Conservation (phyloP, 2,329 filamentous ascomycete species). For the Cladosporium austrohemisphaericum region DNA sequence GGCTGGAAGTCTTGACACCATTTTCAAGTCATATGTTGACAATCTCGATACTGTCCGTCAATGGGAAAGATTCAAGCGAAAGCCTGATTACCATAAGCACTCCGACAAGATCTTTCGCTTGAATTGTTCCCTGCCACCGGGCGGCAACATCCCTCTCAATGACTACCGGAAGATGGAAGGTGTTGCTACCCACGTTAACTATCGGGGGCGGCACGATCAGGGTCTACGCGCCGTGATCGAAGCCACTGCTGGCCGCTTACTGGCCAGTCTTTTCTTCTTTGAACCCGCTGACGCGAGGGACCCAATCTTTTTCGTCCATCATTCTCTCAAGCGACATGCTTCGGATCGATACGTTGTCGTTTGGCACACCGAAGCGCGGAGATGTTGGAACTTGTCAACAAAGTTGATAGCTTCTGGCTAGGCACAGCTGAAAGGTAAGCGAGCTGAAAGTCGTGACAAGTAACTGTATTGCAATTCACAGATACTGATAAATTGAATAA, state of each 20-base stretch:
- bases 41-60: slow-evolving; percentile 28
- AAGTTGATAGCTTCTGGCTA: slow-evolving; percentile 20
- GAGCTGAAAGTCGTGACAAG: background rate
- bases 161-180: slow-evolving; percentile 31
- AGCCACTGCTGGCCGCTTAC: slow-evolving; percentile 30
- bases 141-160: slow-evolving; percentile 17
- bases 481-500: background rate
- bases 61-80: background rate
- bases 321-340: slow-evolving; percentile 30
- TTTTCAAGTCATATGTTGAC: slow-evolving; percentile 26
- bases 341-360: slow-evolving; percentile 30
- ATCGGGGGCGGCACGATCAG: slow-evolving; percentile 17
- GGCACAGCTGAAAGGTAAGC: background rate
- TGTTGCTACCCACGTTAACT: slow-evolving; percentile 25
- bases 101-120: background rate
- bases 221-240: slow-evolving; percentile 4
- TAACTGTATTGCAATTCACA: background rate
- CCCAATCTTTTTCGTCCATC: slow-evolving; percentile 28
- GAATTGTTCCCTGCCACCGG: background rate
- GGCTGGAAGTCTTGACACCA: background rate
- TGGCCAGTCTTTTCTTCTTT: slow-evolving; percentile 34
- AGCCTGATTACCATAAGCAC: background rate
- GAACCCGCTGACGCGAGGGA: slow-evolving; percentile 35
- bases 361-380: slow-evolving; percentile 32
- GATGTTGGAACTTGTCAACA: slow-evolving; percentile 29